Evolutionary conservation across 257 asterid genomes (phyloP), one percentile per base, ranked within the genome.

Genomic region (Nyctanthes arbortristis): DNA sequence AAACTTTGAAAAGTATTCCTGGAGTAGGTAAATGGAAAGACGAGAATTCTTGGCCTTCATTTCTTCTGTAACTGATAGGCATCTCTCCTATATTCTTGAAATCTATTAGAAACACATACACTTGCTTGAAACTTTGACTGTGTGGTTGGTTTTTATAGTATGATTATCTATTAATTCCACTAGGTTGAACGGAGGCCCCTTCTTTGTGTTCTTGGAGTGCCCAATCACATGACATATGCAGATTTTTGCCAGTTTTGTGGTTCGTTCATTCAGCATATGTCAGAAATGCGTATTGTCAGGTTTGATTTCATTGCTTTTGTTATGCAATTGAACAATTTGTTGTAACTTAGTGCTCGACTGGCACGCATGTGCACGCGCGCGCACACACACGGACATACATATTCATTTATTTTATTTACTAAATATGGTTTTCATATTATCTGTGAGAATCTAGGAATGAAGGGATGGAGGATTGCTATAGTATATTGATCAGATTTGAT

Each of bases 261-360:
- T 68, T 90, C 99, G 3, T 94, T 88, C 83, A 86, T 94, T 40
- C 93, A 86, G 61, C 84, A 84, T 73, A 85, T 94, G 80, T 75
- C 82, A 83, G 97, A 94, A 84, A 91, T 94, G 97, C 81, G 97
- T 68, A 81, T 88, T 61, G 96, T 94, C 80, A 89, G 99, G 99
- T 93, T 64, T 75, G 40, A 62, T 68, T 62, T 34, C 22, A 35
- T 63, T 47, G 52, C 58, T 33, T 18, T 60, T 52, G 24, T 52
- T 52, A 52, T 24, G 27, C 13, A 52, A 22, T 52, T 24, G 14
- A n/a, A n/a, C n/a, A n/a, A n/a, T n/a, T n/a, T n/a, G 13, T 52
- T 52, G 59, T 9, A 63, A 39, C 24, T 29, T 56, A 36, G 16
- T 32, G 62, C 40, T 61, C n/a, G n/a, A n/a, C n/a, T n/a, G n/a